phyloP scores from a whole-genome alignment of 78 protist species.

The Polysphondylium violaceum region DNA sequence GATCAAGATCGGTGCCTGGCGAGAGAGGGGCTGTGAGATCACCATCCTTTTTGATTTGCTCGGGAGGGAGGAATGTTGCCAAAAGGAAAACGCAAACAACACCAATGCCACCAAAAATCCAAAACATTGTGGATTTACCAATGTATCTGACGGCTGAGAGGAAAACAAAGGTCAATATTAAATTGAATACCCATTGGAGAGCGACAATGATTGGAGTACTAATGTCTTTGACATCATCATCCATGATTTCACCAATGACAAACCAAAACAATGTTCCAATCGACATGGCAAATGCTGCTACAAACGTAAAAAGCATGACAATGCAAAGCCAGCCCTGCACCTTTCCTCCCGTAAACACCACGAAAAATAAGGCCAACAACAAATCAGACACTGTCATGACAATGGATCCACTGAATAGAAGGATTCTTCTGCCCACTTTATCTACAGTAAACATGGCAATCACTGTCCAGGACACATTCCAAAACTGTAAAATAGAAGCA shows the following conservation, averaged over 20 bases:
- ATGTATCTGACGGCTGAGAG: constrained; percentile 2
- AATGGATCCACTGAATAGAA: constrained; percentile 41
- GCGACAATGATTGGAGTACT: constrained; percentile 61
- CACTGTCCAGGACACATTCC: constrained; percentile 57
- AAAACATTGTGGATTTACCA: constrained; percentile 64
- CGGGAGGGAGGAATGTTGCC: constrained; percentile 26
- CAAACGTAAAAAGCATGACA: constrained; percentile 45
- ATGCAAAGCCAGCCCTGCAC: constrained; percentile 56
- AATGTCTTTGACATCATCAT: constrained; percentile 32
- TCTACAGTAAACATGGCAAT: constrained; percentile 49
- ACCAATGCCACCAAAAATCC: constrained; percentile 79
- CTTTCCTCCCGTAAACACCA: constrained; percentile 7
- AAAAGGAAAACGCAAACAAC: constrained; percentile 6
- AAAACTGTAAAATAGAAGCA: constrained; percentile 53
- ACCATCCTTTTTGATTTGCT: neutral
- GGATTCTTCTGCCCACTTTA: constrained; percentile 40
- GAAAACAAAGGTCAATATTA: constrained; percentile 34
- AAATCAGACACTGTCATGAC: constrained; percentile 52
- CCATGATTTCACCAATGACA: constrained; percentile 51
- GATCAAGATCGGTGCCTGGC: too few species aligned
- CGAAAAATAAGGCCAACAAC: constrained; percentile 44
- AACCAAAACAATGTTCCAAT: constrained; percentile 79
- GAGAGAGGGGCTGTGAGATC: too few species aligned
- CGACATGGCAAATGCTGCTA: constrained; percentile 56
- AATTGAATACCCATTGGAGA: constrained; percentile 69